Conservation (phyloP, 768 basidiomycete species). For the Flagelloscypha sp. region DNA sequence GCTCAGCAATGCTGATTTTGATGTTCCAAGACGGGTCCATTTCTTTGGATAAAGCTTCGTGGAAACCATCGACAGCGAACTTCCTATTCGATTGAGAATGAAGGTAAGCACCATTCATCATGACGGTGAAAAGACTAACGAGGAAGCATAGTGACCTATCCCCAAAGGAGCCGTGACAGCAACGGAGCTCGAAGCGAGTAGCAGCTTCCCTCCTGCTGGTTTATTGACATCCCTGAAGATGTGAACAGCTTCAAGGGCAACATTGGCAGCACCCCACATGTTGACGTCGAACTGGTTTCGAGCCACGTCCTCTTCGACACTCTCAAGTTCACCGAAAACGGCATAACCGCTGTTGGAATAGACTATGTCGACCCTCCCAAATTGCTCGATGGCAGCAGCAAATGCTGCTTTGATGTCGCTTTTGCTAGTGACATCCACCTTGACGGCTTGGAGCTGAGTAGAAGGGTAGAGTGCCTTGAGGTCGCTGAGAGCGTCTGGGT, state of each 20-base stretch:
- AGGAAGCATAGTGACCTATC: conserved; percentile 16
- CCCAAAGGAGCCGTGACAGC: conserved; percentile 5
- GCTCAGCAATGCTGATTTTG: too few species aligned
- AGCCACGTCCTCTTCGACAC: conserved; percentile 11
- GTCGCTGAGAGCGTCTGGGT: too few species aligned
- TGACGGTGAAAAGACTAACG: too few species aligned
- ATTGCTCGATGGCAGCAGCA: conserved; percentile 4
- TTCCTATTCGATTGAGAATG: too few species aligned
- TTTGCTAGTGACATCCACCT: conserved; percentile 24
- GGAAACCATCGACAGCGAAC: too few species aligned
- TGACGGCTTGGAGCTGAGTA: conserved; percentile 21
- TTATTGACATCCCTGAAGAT: conserved; percentile 29
- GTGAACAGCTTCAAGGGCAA: conserved; percentile 20
- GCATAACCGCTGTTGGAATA: conserved; percentile 12
- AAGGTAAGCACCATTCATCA: too few species aligned
- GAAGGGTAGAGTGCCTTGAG: too few species aligned
- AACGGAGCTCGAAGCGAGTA: conserved; percentile 24
- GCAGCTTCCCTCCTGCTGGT: conserved; percentile 21
- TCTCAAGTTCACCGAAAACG: conserved; percentile 18
- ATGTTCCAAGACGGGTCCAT: conserved; percentile 1
- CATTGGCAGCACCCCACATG: conserved; percentile 18
- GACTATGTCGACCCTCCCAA: conserved; percentile 13
- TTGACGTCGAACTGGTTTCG: conserved; percentile 18
- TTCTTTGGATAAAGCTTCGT: background rate
- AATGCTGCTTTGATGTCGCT: conserved; percentile 15